Conservation (phyloP, 176 grass and related monocot genomes). For the Alopecurus myosuroides region DNA sequence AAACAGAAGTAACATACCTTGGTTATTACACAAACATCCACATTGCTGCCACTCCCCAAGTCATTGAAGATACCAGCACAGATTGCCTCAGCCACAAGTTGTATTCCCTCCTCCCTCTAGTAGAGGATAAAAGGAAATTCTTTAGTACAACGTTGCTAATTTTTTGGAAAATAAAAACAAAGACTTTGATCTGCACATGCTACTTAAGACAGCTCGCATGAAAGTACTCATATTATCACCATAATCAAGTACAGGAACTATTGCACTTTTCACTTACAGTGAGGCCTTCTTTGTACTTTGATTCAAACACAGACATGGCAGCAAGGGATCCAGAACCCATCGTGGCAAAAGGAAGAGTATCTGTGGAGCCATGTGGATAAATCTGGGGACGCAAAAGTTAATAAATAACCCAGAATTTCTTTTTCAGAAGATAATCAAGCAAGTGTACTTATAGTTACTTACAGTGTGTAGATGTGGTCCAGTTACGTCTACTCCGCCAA, state of each 20-base stretch:
- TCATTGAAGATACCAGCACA: conserved; percentile 92
- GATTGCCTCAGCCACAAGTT: conserved; percentile 69
- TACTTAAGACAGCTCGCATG: neutral
- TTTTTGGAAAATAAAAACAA: neutral
- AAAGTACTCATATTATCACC: neutral
- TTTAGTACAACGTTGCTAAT: neutral
- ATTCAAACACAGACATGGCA: conserved; percentile 90
- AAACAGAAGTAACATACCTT: conserved; percentile 45
- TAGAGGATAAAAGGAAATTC: conserved; percentile 23
- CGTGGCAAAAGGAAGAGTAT: conserved; percentile 94
- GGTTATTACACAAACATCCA: conserved; percentile 96
- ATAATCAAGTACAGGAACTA: neutral
- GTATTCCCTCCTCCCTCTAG: conserved; percentile 87
- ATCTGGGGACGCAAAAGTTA: conserved; percentile 44
- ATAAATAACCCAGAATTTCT: neutral
- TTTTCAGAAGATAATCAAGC: neutral
- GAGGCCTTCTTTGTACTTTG: conserved; percentile 88
- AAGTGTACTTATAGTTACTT: conserved; percentile 18
- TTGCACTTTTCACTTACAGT: conserved; percentile 55
- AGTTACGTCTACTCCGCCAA: conserved; percentile 82
- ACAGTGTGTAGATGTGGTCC: conserved; percentile 94
- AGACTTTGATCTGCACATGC: neutral
- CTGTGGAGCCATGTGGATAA: conserved; percentile 92
- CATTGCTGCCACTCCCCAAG: conserved; percentile 94
- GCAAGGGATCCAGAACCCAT: conserved; percentile 99